A percentile compares a stretch with the other conserved stretches of the same genome.
Evolutionary conservation across 108 stramenopile species (phyloP).

Genomic region (Schizochytrium sp.): DNA sequence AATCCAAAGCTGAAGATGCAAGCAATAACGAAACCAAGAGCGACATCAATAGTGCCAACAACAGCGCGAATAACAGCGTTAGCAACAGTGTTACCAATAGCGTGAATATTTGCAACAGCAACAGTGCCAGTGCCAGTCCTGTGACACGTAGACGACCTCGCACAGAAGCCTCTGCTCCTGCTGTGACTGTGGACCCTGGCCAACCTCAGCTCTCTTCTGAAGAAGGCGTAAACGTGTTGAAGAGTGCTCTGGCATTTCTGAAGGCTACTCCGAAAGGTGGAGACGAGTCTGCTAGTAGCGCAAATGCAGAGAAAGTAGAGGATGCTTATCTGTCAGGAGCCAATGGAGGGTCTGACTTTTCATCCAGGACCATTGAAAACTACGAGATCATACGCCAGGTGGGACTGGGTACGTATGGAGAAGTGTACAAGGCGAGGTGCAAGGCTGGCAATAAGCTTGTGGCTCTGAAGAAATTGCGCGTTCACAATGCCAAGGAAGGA

Average conservation of each 20-base stretch:
- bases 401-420: conserved; percentile 97
- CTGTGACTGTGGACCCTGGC: not conserved
- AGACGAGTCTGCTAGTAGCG: not conserved
- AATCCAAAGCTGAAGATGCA: no score
- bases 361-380: conserved; percentile 5
- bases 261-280: not conserved
- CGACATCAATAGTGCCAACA: no score
- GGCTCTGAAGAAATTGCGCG: conserved; percentile 89
- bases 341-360: not conserved
- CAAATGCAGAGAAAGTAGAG: not conserved
- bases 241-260: not conserved
- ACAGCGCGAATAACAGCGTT: no score
- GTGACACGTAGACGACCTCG: not conserved
- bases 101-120: no score
- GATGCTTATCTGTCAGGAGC: not conserved
- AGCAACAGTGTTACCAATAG: no score
- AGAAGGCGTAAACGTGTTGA: not conserved
- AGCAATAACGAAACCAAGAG: no score
- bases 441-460: conserved; percentile 91
- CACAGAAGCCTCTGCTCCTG: not conserved
- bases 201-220: not conserved
- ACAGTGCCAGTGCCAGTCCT: no score
- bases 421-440: conserved; percentile 95
- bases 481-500: conserved; percentile 69
- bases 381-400: conserved; percentile 75